Evolutionary conservation across 495 filamentous ascomycete genomes (phyloP).

Genomic region (Tuber borchii): DNA sequence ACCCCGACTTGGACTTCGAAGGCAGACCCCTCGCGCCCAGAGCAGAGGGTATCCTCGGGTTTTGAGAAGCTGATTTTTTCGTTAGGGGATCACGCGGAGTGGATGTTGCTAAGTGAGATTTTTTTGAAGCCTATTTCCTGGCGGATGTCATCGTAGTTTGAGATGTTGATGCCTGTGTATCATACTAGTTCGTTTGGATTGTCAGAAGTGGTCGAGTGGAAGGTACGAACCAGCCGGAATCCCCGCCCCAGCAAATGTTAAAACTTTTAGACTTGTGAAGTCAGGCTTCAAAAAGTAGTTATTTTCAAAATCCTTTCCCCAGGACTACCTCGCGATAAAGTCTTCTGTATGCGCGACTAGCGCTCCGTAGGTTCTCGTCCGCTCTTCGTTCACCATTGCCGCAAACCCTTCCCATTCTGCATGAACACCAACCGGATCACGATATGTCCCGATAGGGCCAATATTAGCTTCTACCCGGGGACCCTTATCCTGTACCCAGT

Average conservation of each 20-base stretch:
- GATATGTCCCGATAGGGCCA: constrained; percentile 93
- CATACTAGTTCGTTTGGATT: neutral
- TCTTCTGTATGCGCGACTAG: constrained; percentile 71
- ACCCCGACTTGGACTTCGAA: constrained; percentile 95
- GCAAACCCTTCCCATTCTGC: constrained; percentile 98
- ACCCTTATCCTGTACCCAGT: constrained; percentile 87
- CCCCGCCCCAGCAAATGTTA: constrained; percentile 68
- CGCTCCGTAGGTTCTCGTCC: constrained; percentile 79
- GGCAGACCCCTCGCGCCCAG: constrained; percentile 69
- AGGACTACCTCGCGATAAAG: constrained; percentile 83
- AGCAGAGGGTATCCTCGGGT: constrained; percentile 66
- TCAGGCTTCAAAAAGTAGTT: constrained; percentile 90
- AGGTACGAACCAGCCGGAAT: constrained; percentile 73
- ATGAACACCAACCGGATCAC: constrained; percentile 83
- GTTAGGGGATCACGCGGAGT: constrained; percentile 65
- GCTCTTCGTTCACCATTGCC: constrained; percentile 74
- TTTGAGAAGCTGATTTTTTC: constrained; percentile 84
- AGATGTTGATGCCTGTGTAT: constrained; percentile 53
- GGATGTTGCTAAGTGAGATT: constrained; percentile 82
- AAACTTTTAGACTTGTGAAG: constrained; percentile 74
- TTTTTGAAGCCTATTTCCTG: constrained; percentile 96
- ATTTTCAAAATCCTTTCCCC: constrained; percentile 85
- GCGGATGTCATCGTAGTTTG: constrained; percentile 91
- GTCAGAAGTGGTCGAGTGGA: constrained; percentile 17
- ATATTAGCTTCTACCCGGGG: constrained; percentile 86